Percentiles rank a stretch among this genome's conserved stretches.
phyloP scores from a whole-genome alignment of 768 basidiomycete genomes.

The Boletellus ananas region DNA sequence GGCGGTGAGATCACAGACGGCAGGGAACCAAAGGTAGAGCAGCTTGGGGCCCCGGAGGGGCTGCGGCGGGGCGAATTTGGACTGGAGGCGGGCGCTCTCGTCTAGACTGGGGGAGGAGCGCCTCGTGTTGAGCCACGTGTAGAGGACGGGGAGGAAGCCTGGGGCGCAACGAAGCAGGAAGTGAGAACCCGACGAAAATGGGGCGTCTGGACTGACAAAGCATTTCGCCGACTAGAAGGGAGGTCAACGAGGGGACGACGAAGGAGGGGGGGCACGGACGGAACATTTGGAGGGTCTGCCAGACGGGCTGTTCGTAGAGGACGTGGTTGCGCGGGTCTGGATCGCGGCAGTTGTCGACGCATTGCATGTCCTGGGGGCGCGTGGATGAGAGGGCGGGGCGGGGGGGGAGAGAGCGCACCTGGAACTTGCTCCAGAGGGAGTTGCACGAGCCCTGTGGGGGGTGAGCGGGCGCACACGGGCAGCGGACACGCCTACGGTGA shows the following conservation, averaged over 20 bases:
- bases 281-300: constrained; percentile 91
- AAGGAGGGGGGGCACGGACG: constrained; percentile 44
- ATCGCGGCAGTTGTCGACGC: constrained; percentile 86
- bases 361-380: constrained; percentile 83
- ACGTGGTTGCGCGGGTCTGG: constrained; percentile 58
- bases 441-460: constrained; percentile 65
- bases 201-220: constrained; percentile 57
- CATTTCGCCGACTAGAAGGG: constrained; percentile 82
- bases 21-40: constrained; percentile 83
- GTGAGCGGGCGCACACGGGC: background rate
- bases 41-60: constrained; percentile 64
- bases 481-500: constrained; percentile 52
- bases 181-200: constrained; percentile 16
- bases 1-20: constrained; percentile 84
- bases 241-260: constrained; percentile 29
- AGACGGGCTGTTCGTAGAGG: constrained; percentile 91
- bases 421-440: constrained; percentile 81
- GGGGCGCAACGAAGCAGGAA: constrained; percentile 15
- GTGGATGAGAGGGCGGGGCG: constrained; percentile 4
- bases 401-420: constrained; percentile 41
- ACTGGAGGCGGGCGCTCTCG: constrained; percentile 37
- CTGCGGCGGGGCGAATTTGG: constrained; percentile 32
- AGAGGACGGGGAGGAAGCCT: constrained; percentile 86
- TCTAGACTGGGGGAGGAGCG: constrained; percentile 45
- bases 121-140: constrained; percentile 56